Evolutionary conservation across 2,329 filamentous ascomycete species (phyloP).

Genomic region (Chrysoporthe puriensis): DNA sequence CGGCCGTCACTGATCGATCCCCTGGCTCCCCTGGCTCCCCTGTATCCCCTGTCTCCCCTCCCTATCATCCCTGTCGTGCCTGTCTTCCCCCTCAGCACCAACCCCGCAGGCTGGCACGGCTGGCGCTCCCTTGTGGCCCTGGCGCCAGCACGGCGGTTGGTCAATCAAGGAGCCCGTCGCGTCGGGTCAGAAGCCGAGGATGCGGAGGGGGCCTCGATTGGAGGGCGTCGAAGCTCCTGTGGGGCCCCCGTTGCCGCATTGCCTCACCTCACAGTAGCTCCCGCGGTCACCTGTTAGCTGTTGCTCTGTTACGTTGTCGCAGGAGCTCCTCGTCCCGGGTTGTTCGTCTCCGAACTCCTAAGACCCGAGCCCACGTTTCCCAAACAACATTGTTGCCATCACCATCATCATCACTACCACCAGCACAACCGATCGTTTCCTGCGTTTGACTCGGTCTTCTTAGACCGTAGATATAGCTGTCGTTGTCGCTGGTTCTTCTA

Average conservation of each 20-base stretch:
- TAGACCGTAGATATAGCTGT: constrained; percentile 7
- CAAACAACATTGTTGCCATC: background rate
- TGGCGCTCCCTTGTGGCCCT: background rate
- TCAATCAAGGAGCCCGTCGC: constrained; percentile 4
- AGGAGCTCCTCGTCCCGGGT: background rate
- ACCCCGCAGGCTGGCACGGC: constrained; percentile 13
- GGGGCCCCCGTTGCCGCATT: constrained; percentile 12
- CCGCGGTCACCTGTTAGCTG: background rate
- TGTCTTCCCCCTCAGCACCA: background rate
- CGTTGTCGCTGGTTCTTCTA: background rate
- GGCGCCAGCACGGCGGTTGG: background rate
- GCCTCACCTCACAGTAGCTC: background rate
- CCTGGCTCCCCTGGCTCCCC: no score
- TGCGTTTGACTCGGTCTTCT: background rate
- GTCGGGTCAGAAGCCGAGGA: background rate
- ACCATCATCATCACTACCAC: background rate
- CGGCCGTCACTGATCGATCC: background rate
- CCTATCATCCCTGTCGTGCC: no score
- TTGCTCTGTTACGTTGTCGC: background rate
- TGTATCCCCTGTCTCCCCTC: no score
- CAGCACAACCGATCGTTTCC: background rate
- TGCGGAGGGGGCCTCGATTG: background rate
- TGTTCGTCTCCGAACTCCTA: background rate
- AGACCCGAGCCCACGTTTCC: background rate
- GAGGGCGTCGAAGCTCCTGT: constrained; percentile 13